Evolutionary conservation across 2,329 filamentous ascomycete genomes (phyloP), one percentile per base, ranked within the genome.

Genomic region (Mycosphaerella sp.): DNA sequence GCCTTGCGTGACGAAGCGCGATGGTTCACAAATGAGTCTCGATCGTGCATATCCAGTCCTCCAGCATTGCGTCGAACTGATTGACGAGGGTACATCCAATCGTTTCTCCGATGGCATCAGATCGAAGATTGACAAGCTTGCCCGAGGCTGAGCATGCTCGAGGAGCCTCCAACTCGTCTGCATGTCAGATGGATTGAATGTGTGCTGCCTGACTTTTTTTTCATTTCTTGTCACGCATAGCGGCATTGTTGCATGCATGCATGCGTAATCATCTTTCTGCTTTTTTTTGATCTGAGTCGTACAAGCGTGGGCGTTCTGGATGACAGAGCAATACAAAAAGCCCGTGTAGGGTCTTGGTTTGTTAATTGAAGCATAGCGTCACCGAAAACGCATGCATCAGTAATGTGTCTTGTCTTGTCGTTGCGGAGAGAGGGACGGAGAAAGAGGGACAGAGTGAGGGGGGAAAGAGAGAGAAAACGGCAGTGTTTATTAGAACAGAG

Each of bases 21-120:
- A 80, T 60, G 78, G 78, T 12, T 71, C 73, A 17, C 69, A 73
- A 54, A 69, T 77, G 21, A 21, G 21, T 21, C 21, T 21, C 21
- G 21, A 21, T 21, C 21, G 21, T 2, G 21, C 26, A 6, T 29
- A 29, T 54, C 69, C 73, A 12, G 70, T 81, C 3, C 68, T 81
- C 26, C 72, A 71, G 29, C 75, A 80, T 59, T 79, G 76, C 63
- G 71, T 79, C 56, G 76, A 78, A 43, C 67, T 80, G 43, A 71
- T 81, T 50, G 76, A 79, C 45, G 76, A 78, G 56, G 79, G 78
- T 32, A 68, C 75, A 11, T 70, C 76, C 34, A 77, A 75, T 44
- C 72, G 77, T 21, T 76, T 81, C 59, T 76, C 76, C 6, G 78
- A 81, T 59, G 79, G 79, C 7, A 78, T 81, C 55, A 72, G 75